Conservation (phyloP, 1,284 basidiomycete species). For the Malassezia sp. region DNA sequence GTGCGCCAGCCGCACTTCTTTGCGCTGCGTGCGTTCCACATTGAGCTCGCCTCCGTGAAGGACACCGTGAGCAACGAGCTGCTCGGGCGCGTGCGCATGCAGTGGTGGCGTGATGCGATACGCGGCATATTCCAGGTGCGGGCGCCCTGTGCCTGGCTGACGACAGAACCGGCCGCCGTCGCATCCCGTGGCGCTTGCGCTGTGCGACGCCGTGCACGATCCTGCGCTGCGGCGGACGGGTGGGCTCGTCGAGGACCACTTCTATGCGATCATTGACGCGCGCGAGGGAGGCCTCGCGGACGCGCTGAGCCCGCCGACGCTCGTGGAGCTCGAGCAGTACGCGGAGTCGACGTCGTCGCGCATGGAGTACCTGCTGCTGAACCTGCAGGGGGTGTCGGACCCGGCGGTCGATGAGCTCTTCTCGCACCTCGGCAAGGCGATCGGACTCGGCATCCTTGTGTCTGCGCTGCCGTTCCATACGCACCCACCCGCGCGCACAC, state of each 20-base stretch:
- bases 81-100: slow-evolving; percentile 39
- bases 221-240: slow-evolving; percentile 24
- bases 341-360: slow-evolving; percentile 38
- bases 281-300: slow-evolving; percentile 38
- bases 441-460: slow-evolving; percentile 30
- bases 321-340: slow-evolving; percentile 32
- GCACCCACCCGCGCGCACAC: slow-evolving; percentile 28
- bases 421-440: slow-evolving; percentile 44
- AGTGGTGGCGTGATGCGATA: slow-evolving; percentile 44
- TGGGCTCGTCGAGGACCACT: slow-evolving; percentile 41
- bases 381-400: slow-evolving; percentile 29
- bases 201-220: slow-evolving; percentile 36
- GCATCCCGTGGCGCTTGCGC: slow-evolving; percentile 36
- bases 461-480: slow-evolving; percentile 35
- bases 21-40: slow-evolving; percentile 38
- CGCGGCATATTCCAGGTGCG: slow-evolving; percentile 24
- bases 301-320: slow-evolving; percentile 28
- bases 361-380: slow-evolving; percentile 31
- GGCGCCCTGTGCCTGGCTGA: not conserved
- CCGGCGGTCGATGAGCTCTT: slow-evolving; percentile 33
- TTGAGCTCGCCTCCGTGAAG: slow-evolving; percentile 36
- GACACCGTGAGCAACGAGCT: slow-evolving; percentile 41
- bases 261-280: slow-evolving; percentile 37
- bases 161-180: slow-evolving; percentile 28
- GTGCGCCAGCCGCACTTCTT: slow-evolving; percentile 37